Evolutionary conservation across 1,284 basidiomycete species (phyloP).

Genomic region (Malassezia japonica): DNA sequence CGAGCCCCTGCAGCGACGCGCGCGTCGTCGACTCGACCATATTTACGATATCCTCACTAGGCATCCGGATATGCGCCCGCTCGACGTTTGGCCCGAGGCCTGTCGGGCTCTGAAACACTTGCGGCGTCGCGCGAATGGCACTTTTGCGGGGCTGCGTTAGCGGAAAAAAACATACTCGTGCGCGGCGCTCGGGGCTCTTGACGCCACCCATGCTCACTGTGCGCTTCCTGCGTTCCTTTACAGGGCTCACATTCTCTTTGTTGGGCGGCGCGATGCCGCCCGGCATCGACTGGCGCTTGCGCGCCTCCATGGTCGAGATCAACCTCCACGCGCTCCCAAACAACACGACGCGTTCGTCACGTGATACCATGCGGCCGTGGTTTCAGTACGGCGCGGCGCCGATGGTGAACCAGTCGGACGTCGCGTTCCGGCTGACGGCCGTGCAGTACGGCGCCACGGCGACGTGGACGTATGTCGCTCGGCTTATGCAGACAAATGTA

Average conservation of each 20-base stretch:
- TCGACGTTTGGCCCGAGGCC: conserved; percentile 29
- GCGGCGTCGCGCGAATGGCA: conserved; percentile 31
- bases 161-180: not conserved
- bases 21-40: conserved; percentile 5
- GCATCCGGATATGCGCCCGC: conserved; percentile 5
- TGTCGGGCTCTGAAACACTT: conserved; percentile 36
- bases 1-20: not conserved
- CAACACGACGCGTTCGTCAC: conserved; percentile 6
- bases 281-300: conserved; percentile 7
- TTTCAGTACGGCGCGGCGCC: conserved; percentile 28
- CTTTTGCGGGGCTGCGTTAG: conserved; percentile 27
- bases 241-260: conserved; percentile 1
- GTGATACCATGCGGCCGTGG: conserved; percentile 13
- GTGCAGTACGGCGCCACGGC: conserved; percentile 33
- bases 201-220: conserved; percentile 3
- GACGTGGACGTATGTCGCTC: conserved; percentile 23
- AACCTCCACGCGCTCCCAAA: not conserved
- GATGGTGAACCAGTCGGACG: conserved; percentile 40
- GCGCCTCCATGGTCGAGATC: conserved; percentile 8
- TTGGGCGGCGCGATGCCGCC: not conserved
- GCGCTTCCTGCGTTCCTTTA: not conserved
- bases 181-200: not conserved
- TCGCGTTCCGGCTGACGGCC: conserved; percentile 32
- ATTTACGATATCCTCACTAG: conserved; percentile 2
- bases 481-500: conserved; percentile 27